These are phyloP conservation scores for Encephalitozoon intestinalis DNA, from an alignment of 371 early-diverging fungal genomes.

Conservation along the genomic window DNA sequence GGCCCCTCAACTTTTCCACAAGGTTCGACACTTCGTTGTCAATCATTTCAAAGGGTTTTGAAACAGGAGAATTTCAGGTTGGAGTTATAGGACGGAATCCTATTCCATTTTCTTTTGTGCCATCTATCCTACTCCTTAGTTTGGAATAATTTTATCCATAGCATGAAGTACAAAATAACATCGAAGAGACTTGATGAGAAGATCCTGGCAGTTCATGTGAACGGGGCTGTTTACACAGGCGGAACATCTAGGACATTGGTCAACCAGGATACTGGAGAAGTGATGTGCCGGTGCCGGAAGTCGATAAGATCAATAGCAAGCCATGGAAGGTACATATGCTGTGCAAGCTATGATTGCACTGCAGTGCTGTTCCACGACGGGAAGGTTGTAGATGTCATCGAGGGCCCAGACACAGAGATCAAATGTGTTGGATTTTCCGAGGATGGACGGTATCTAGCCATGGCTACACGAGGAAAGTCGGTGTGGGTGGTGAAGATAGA, in stretches of 20 bases:
- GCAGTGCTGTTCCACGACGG: slow-evolving; percentile 23
- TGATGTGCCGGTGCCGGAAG: slow-evolving; percentile 18
- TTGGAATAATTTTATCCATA: neutral
- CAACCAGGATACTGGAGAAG: neutral
- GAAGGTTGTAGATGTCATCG: slow-evolving; percentile 42
- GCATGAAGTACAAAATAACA: neutral
- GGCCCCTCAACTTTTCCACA: neutral
- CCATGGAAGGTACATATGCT: neutral
- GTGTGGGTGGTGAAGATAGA: slow-evolving; percentile 47
- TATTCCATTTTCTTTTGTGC: neutral
- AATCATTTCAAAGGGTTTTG: slow-evolving; percentile 12
- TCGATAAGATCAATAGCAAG: slow-evolving; percentile 30
- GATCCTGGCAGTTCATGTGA: slow-evolving; percentile 12
- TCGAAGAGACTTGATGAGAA: slow-evolving; percentile 7
- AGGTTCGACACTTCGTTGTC: neutral
- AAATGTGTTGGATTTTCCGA: slow-evolving; percentile 38
- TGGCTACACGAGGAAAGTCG: slow-evolving; percentile 51
- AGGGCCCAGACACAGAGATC: slow-evolving; percentile 60
- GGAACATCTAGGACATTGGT: slow-evolving; percentile 6
- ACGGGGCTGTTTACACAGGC: slow-evolving; percentile 20
- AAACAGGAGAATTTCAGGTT: neutral
- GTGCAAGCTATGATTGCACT: slow-evolving; percentile 44
- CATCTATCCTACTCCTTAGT: neutral
- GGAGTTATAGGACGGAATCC: neutral
- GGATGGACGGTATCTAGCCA: slow-evolving; percentile 24